phyloP scores from a whole-genome alignment of 2,329 filamentous ascomycete genomes.

The Paracoccidioides lutzii region DNA sequence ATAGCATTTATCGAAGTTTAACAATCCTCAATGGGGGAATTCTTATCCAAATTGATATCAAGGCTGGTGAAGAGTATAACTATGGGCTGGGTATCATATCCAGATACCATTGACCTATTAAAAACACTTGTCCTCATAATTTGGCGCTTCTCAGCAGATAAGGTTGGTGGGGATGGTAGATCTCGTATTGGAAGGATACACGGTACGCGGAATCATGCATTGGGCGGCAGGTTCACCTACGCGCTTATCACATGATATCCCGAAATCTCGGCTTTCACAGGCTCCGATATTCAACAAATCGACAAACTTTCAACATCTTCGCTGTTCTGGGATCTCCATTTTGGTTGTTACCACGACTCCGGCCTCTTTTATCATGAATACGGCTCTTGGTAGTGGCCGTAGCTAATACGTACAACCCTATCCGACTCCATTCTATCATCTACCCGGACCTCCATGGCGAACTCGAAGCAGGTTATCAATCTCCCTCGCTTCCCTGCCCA shows the following conservation, averaged over 20 bases:
- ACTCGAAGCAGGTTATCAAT: constrained; percentile 29
- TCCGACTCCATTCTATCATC: background rate
- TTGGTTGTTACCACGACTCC: background rate
- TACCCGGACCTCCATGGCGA: constrained; percentile 22
- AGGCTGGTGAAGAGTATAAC: too few relatives aligned
- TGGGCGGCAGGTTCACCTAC: too few relatives aligned
- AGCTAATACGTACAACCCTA: background rate
- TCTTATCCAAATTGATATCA: background rate
- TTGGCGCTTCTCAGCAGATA: too few relatives aligned
- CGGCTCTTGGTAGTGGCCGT: background rate
- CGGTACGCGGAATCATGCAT: too few relatives aligned
- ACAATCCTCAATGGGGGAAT: too few relatives aligned
- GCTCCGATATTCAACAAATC: background rate
- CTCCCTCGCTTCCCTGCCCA: constrained; percentile 32
- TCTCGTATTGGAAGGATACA: too few relatives aligned
- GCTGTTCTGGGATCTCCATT: background rate
- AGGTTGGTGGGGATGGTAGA: too few relatives aligned
- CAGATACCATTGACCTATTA: too few relatives aligned
- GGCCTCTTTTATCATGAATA: background rate
- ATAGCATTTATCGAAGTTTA: background rate
- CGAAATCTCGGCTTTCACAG: background rate
- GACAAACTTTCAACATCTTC: background rate
- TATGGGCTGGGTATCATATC: background rate
- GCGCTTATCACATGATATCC: background rate
- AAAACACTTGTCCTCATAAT: too few relatives aligned